Base-by-base conservation (phyloP, 2,329 filamentous ascomycete genomes). In the Claviceps monticola region DNA sequence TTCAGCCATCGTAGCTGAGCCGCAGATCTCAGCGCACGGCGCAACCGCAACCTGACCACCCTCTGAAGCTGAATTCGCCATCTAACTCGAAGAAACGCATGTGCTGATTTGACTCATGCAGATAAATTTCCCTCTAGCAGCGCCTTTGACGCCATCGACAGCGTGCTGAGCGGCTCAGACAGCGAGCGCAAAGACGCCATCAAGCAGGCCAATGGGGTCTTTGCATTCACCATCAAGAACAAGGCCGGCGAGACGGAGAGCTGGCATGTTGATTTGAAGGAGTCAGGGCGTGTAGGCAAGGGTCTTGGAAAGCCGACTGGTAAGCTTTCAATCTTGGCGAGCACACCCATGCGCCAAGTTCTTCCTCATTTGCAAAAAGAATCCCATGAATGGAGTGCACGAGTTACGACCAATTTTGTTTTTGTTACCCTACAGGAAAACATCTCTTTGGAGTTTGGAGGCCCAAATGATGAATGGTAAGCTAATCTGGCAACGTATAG, bases 221-320 rank as follows among this genome's bases (percentile, higher is more conserved):
- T 95, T 68, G 84, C 84, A 55, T 97, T 98, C 73, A 88, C 81
- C 51, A 75, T 98, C 59, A 97, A 95, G 78, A 98, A 98, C 78
- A 70, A 74, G 53, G 76, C 76, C 23, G 88, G 88, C 61, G 80
- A 90, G 68, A 83, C 82, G 54, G 82, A 88, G 63, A 86, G 81
- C 71, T 98, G 93, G 93, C 81, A 94, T 74, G 87, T 98, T 60
- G 93, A 98, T 68, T 81, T 98, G 56, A 96, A 96, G 78, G 79
- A 94, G 63, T 85, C 83, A 56, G 93, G 93, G 57, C 78, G 78
- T 52, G 90, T 95, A 43, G 85, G 79, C 61, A 84, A 85, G 65
- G 93, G 93, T 52, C 66, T 78, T 26, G 79, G 79, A 59, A 95
- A 96, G 74, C 83, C 91, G 42, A 88, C 83, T 66, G 87, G 88